These are phyloP conservation scores for Posidonia oceanica DNA, from an alignment of 116 monocot species.

Conservation along the genomic window DNA sequence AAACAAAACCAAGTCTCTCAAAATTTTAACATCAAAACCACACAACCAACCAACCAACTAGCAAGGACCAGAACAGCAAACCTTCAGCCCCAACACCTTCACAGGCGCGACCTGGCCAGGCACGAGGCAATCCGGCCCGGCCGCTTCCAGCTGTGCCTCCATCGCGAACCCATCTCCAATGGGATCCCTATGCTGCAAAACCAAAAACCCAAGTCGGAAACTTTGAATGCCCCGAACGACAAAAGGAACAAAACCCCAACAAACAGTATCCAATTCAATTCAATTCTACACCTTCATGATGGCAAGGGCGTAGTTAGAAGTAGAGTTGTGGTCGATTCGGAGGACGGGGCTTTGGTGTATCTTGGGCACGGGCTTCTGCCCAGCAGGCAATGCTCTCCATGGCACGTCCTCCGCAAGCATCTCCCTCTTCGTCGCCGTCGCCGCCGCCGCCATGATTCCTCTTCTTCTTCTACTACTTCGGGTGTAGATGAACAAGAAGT, in stretches of 20 bases:
- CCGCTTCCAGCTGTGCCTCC: constrained; percentile 69
- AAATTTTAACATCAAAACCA: background rate
- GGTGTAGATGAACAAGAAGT: background rate
- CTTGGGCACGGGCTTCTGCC: constrained; percentile 51
- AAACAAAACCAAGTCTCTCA: no score
- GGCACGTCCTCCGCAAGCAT: constrained; percentile 81
- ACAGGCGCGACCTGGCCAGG: constrained; percentile 73
- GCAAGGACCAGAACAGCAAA: constrained; percentile 1
- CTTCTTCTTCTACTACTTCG: background rate
- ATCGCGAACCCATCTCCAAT: constrained; percentile 71
- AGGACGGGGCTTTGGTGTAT: constrained; percentile 75
- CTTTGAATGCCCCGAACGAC: background rate
- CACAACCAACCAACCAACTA: background rate
- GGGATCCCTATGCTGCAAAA: constrained; percentile 51
- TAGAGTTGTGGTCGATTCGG: constrained; percentile 40
- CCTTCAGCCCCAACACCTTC: constrained; percentile 80
- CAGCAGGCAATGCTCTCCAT: constrained; percentile 51
- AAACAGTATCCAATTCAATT: no score
- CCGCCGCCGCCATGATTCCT: constrained; percentile 7
- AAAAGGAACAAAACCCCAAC: background rate
- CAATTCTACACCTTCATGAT: constrained; percentile 51
- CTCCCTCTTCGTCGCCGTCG: constrained; percentile 7
- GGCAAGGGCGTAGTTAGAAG: constrained; percentile 48
- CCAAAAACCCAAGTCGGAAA: constrained; percentile 1
- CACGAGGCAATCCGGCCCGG: constrained; percentile 82